Evolutionary conservation across 148 eudicot species (phyloP), one percentile per base, ranked within the genome.

Genomic region (Dianthus caryophyllus): DNA sequence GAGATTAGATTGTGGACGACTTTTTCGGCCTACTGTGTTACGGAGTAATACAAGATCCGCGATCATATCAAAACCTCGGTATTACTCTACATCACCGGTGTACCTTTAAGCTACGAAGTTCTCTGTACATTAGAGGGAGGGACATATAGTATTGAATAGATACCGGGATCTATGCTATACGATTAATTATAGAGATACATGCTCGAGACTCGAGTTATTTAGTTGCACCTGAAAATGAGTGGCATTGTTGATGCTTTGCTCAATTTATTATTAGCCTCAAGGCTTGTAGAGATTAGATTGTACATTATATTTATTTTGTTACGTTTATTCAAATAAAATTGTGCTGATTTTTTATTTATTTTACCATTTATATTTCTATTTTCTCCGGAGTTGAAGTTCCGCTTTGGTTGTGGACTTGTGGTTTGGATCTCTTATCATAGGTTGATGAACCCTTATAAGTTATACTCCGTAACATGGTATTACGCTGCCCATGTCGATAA

Each of bases 201-300:
- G 64, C 55, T 43, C 50, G 43, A 46, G 47, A n/a, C n/a, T n/a
- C n/a, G n/a, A n/a, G n/a, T n/a, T 24, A n/a, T 4, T 31, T 24
- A 50, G 61, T 38, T 61, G 18, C 48, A 70, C 47, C 48, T 61
- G 74, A 57, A 43, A 71, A 71, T 55, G 60, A 46, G 64, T 41
- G 43, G 17, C 20, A 50, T 54, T 5, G 25, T 44, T 21, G 36
- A 44, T 41, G 25, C 26, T 33, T 44, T 57, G 27, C 36, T 49
- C 63, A 41, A 27, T 39, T 61, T 50, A 38, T 38, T 69, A n/a
- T 36, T 9, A 27, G 54, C 30, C 72, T 44, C 4, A 17, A n/a
- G 47, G 41, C 33, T 53, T 14, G 39, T 46, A 65, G 70, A 72
- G 47, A 50, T 15, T 58, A 69, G 33, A 33, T 47, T 65, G 65